Evolutionary conservation across 2,329 filamentous ascomycete species (phyloP).

Genomic region (Penicillium sp.): DNA sequence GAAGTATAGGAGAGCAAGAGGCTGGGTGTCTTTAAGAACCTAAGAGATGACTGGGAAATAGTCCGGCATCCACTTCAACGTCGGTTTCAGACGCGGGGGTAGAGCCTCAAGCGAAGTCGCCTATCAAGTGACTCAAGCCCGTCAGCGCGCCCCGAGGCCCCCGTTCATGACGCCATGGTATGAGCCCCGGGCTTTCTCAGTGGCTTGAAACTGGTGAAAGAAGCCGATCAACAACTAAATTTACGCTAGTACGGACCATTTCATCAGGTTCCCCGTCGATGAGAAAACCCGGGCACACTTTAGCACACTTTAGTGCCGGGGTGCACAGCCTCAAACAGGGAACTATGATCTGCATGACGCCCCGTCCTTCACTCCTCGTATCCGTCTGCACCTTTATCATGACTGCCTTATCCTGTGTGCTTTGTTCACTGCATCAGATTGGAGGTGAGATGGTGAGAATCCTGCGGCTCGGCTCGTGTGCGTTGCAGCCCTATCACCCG

Average conservation of each 20-base stretch:
- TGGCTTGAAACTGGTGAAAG: conserved; percentile 11
- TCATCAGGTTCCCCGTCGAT: conserved; percentile 8
- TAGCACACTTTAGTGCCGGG: conserved; percentile 10
- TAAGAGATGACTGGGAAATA: not conserved
- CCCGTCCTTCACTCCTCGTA: not conserved
- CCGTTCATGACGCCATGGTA: conserved; percentile 21
- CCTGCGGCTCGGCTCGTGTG: not conserved
- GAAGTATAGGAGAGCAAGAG: not conserved
- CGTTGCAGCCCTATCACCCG: not conserved
- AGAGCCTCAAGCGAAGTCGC: conserved; percentile 20
- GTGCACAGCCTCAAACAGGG: conserved; percentile 18
- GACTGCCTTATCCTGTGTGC: not conserved
- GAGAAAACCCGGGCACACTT: conserved; percentile 4
- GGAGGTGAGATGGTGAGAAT: not conserved
- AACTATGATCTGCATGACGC: conserved; percentile 10
- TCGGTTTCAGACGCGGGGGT: not conserved
- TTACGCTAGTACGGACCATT: conserved; percentile 5
- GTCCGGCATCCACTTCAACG: not conserved
- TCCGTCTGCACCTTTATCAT: conserved; percentile 8
- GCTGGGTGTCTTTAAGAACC: not conserved
- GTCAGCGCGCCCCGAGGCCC: conserved; percentile 12
- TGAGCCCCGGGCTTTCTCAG: conserved; percentile 3
- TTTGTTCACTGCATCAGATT: not conserved
- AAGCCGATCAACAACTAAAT: conserved; percentile 15
- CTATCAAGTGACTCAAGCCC: conserved; percentile 24